phyloP scores from a whole-genome alignment of 176 grass and related monocot genomes.

The Carex pumila region DNA sequence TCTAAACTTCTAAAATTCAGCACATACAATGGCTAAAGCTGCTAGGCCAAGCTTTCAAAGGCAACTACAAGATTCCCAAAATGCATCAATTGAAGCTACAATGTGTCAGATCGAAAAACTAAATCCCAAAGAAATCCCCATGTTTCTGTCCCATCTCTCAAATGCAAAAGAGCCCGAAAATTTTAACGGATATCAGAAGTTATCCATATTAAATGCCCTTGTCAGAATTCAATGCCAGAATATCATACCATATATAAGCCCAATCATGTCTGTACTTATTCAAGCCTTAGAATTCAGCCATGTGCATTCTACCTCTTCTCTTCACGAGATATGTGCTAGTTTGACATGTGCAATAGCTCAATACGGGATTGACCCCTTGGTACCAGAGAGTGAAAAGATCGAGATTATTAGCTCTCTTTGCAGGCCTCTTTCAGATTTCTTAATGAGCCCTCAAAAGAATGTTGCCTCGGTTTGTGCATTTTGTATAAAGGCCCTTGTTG shows the following conservation, averaged over 20 bases:
- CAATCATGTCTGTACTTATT: constrained; percentile 37
- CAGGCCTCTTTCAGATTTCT: constrained; percentile 44
- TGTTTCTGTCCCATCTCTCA: constrained; percentile 48
- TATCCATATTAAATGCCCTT: constrained; percentile 48
- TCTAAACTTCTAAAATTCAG: constrained; percentile 4
- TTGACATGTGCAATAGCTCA: constrained; percentile 36
- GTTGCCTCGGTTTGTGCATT: constrained; percentile 45
- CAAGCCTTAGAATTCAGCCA: constrained; percentile 26
- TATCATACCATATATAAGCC: constrained; percentile 33
- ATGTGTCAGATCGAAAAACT: constrained; percentile 41
- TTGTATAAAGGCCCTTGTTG: constrained; percentile 43
- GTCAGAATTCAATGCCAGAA: constrained; percentile 42
- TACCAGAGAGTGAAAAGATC: constrained; percentile 34
- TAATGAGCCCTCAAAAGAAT: constrained; percentile 42
- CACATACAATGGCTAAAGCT: constrained; percentile 35
- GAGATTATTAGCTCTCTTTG: constrained; percentile 35
- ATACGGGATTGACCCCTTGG: constrained; percentile 43
- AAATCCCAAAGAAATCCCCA: constrained; percentile 41
- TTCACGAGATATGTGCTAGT: constrained; percentile 33
- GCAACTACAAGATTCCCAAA: constrained; percentile 19
- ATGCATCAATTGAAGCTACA: constrained; percentile 24
- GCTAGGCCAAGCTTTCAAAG: not conserved
- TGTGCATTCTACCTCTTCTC: constrained; percentile 11
- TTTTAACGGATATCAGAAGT: constrained; percentile 23
- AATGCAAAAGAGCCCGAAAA: constrained; percentile 16